phyloP scores from a whole-genome alignment of 2,329 filamentous ascomycete genomes.

The Fusarium phyllophilum region DNA sequence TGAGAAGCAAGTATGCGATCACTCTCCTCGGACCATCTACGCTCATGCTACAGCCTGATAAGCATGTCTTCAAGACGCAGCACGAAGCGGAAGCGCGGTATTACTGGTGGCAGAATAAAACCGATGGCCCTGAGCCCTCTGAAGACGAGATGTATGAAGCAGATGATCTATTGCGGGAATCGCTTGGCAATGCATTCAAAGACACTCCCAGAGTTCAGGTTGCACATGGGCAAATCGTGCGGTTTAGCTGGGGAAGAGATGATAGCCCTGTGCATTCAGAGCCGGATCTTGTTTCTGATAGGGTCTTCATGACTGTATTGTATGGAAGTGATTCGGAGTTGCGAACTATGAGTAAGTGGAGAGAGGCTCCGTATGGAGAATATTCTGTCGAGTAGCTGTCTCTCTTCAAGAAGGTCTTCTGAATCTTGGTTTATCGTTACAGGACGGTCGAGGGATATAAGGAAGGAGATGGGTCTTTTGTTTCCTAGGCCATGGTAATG shows the following conservation, averaged over 20 bases:
- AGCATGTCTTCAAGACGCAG: background rate
- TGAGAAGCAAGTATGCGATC: background rate
- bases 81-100: background rate
- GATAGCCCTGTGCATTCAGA: background rate
- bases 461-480: accelerated
- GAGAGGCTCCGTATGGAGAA: background rate
- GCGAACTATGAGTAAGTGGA: background rate
- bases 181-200: background rate
- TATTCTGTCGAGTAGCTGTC: background rate
- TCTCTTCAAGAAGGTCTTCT: accelerated
- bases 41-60: background rate
- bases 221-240: background rate
- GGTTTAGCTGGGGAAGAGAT: background rate
- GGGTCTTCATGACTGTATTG: background rate
- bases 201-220: background rate
- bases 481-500: accelerated
- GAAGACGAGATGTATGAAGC: background rate
- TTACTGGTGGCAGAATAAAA: background rate
- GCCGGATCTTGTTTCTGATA: background rate
- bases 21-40: background rate
- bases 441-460: accelerated
- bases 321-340: background rate
- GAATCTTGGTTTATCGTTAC: background rate
- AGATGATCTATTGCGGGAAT: background rate
- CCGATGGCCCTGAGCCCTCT: background rate